Evolutionary conservation across 2,329 filamentous ascomycete species (phyloP), one percentile per base, ranked within the genome.

Genomic region (Atkinsonella texensis): DNA sequence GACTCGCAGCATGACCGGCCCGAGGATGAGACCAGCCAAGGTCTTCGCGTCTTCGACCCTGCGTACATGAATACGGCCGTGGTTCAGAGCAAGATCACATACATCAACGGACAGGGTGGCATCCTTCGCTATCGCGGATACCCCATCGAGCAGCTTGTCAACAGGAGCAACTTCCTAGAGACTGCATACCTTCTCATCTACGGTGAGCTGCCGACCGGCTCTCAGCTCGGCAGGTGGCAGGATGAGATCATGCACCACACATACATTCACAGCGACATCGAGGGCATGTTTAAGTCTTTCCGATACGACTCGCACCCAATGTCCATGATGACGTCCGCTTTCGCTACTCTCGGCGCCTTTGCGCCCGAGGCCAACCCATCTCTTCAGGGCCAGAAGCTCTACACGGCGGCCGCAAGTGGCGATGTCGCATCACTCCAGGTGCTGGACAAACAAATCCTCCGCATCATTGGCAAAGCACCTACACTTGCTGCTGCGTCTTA

Each of bases 41-140:
- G 74, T 11, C 68, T 76, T n/a, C 62, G 73, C 20, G 65, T 76
- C 38, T 75, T 68, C 51, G 74, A 76, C 60, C 72, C 73, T n/a
- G 74, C 70, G 2, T 76, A 74, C 63, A 73, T 75, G 68, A 76
- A 76, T 65, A 76, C 74, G 2, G 72, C 73, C 17, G 74, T 74
- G 2, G 68, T 75, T 18, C 63, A 72, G 63, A 73, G 69, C 58
- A 68, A 62, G 47, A 76, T 76, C 59, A 75, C 73, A 31, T 76
- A 75, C 64, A 76, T 76, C 60, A 75, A 76, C 59, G 74, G 74
- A 38, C 68, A 67, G 53, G 71, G 75, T 20, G 74, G 74, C 38
- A 72, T 74, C 44, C 64, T 77, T 35, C 71, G 73, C 41, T 77
- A 77, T 58, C 71, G 75, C 9, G 74, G 73, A 41, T 75, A 76